Percentiles rank a stretch among this genome's conserved stretches.
Conservation (phyloP, 2,329 filamentous ascomycete genomes). For the Aspergillus sergii region DNA sequence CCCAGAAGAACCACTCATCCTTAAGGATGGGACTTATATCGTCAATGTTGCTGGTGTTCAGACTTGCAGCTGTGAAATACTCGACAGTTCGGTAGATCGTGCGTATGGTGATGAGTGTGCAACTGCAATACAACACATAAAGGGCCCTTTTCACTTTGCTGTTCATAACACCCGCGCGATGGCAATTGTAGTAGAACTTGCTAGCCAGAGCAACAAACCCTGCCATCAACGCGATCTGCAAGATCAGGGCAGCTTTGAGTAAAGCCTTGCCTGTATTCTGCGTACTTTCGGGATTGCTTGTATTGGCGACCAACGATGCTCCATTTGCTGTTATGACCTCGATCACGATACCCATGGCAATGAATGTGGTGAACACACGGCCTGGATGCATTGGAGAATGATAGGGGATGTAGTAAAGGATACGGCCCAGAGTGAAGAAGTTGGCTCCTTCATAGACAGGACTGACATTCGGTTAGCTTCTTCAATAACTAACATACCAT, state of each 20-base stretch:
- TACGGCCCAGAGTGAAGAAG: conserved; percentile 55
- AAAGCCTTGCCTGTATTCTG: conserved; percentile 49
- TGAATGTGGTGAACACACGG: conserved; percentile 61
- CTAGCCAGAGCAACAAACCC: conserved; percentile 52
- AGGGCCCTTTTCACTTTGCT: conserved; percentile 45
- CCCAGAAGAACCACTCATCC: conserved; percentile 57
- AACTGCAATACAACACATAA: conserved; percentile 52
- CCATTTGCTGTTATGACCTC: conserved; percentile 54
- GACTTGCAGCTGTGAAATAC: conserved; percentile 41
- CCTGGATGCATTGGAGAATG: conserved; percentile 56
- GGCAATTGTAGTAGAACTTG: conserved; percentile 50
- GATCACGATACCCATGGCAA: conserved; percentile 55
- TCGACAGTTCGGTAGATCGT: conserved; percentile 57
- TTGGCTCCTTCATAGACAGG: conserved; percentile 50
- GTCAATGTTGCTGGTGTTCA: conserved; percentile 37
- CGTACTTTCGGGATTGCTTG: conserved; percentile 34
- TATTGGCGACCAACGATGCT: conserved; percentile 49
- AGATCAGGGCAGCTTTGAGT: conserved; percentile 53
- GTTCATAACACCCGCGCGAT: conserved; percentile 43
- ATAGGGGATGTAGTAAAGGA: conserved; percentile 55
- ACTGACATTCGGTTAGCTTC: conserved; percentile 16
- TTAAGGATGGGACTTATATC: conserved; percentile 38
- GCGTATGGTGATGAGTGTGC: conserved; percentile 43
- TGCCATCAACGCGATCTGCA: conserved; percentile 54
- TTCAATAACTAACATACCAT: not conserved